These are phyloP conservation scores for Arthrobotrys sphaeroides DNA, from an alignment of 2,329 filamentous ascomycete species.

Conservation along the genomic window DNA sequence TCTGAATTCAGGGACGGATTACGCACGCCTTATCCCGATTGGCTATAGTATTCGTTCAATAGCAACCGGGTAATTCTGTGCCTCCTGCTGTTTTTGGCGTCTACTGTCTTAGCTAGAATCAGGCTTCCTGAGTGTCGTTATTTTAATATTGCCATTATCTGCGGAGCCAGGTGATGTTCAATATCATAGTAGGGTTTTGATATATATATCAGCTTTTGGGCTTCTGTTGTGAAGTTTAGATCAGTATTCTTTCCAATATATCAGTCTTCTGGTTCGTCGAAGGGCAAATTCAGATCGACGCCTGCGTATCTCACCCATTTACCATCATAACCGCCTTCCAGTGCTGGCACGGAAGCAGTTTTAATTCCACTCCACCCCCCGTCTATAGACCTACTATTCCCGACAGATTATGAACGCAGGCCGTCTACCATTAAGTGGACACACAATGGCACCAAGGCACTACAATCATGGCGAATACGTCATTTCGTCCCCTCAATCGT, in stretches of 20 bases:
- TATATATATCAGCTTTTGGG: neutral
- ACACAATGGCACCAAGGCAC: neutral
- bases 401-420: neutral
- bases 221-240: neutral
- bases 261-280: too few relatives aligned
- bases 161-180: too few relatives aligned
- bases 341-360: constrained; percentile 9
- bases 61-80: neutral
- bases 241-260: neutral
- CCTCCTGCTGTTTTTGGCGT: neutral
- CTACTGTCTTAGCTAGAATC: neutral
- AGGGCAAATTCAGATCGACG: neutral
- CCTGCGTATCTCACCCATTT: neutral
- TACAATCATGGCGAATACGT: neutral
- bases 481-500: neutral
- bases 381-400: neutral
- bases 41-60: too few relatives aligned
- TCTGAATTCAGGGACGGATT: neutral
- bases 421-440: neutral
- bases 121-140: neutral
- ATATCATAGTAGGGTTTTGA: too few relatives aligned
- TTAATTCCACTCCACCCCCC: neutral
- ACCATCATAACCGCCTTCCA: neutral
- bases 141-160: too few relatives aligned
- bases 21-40: neutral